Conservation (phyloP, 179 eudicot genomes). For the Spergularia azorica region DNA sequence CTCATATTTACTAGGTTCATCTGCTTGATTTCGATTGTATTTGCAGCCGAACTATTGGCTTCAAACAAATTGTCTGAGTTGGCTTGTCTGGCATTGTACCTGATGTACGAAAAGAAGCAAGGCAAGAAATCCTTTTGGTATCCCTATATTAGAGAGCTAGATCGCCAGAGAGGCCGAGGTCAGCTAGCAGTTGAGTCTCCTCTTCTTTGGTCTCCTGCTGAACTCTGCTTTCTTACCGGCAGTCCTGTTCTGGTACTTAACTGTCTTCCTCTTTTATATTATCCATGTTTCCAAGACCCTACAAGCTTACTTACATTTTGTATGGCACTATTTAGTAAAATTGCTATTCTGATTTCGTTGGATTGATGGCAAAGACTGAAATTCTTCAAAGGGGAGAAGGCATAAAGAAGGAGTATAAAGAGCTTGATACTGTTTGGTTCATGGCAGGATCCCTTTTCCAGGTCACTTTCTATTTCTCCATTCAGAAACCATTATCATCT, state of each 20-base stretch:
- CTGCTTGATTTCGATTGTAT: constrained; percentile 26
- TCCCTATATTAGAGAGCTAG: constrained; percentile 96
- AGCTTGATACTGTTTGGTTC: constrained; percentile 99
- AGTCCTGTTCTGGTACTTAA: constrained; percentile 81
- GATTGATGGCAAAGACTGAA: constrained; percentile 61
- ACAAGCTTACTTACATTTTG: neutral
- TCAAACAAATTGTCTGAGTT: constrained; percentile 95
- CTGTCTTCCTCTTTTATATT: neutral
- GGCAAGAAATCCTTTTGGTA: constrained; percentile 95
- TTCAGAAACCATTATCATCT: neutral
- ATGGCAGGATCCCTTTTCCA: constrained; percentile 99
- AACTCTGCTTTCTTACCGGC: constrained; percentile 79
- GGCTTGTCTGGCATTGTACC: constrained; percentile 96
- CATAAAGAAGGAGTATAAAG: constrained; percentile 87
- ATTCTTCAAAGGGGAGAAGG: constrained; percentile 82
- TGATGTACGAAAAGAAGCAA: constrained; percentile 99
- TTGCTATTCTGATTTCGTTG: constrained; percentile 17
- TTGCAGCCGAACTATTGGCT: constrained; percentile 93
- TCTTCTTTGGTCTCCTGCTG: constrained; percentile 82
- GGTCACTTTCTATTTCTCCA: constrained; percentile 37
- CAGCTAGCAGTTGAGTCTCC: constrained; percentile 99
- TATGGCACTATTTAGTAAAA: neutral
- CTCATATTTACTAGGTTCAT: constrained; percentile 24
- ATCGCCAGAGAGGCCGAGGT: constrained; percentile 98
- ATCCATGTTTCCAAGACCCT: neutral